phyloP scores from a whole-genome alignment of 805 yeast genomes.

The Ogataea kodamae region DNA sequence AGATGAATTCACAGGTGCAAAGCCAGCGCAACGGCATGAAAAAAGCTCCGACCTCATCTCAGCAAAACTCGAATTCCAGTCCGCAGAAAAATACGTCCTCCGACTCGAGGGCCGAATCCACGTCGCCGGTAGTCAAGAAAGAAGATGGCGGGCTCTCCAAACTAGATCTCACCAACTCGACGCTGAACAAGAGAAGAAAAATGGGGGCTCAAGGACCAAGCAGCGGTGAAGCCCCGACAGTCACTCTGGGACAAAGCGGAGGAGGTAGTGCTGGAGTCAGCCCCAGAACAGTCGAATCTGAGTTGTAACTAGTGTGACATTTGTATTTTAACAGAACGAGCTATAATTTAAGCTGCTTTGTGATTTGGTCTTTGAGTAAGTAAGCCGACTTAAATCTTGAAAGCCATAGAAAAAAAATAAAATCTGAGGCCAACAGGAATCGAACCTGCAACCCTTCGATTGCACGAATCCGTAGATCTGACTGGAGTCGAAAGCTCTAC shows the following conservation, averaged over 20 bases:
- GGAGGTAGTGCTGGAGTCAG: slow-evolving; percentile 19
- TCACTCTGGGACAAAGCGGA: slow-evolving; percentile 7
- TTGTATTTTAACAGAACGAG: no score
- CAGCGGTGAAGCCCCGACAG: not conserved
- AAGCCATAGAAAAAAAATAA: slow-evolving; percentile 35
- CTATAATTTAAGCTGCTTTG: no score
- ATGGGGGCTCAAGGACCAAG: slow-evolving; percentile 9
- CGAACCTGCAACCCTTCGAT: slow-evolving; percentile 86
- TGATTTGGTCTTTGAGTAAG: no score
- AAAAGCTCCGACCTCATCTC: slow-evolving; percentile 19
- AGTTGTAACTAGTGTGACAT: no score
- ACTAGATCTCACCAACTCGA: slow-evolving; percentile 34
- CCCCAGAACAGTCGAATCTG: slow-evolving; percentile 21
- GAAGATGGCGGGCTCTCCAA: slow-evolving; percentile 17
- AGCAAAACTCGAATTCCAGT: slow-evolving; percentile 15
- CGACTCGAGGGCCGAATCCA: slow-evolving; percentile 1
- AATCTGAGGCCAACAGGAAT: slow-evolving; percentile 75
- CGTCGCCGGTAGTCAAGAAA: slow-evolving; percentile 9
- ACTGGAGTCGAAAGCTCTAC: slow-evolving; percentile 77
- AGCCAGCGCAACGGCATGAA: slow-evolving; percentile 14
- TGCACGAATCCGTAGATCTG: slow-evolving; percentile 35
- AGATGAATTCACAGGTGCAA: slow-evolving; percentile 18
- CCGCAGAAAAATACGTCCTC: slow-evolving; percentile 10
- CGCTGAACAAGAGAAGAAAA: slow-evolving; percentile 34
- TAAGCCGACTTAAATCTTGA: no score